Percentiles rank a stretch among this genome's conserved stretches.
These are phyloP conservation scores for Saccharomycopsis hybrid DNA, from an alignment of 1,139 yeast genomes.

Conservation along the genomic window DNA sequence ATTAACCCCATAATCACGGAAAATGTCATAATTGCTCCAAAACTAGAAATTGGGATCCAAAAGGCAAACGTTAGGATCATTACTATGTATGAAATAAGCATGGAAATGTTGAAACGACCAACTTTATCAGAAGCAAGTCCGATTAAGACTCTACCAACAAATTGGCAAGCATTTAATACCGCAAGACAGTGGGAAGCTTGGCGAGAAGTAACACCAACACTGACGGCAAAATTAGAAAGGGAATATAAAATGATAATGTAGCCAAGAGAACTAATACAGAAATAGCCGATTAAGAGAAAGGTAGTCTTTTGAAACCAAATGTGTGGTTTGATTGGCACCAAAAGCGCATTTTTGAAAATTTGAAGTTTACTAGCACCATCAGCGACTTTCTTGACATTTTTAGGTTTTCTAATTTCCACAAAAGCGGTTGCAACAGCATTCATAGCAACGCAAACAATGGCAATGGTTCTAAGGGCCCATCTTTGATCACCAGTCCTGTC, in stretches of 20 bases:
- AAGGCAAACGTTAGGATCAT: no score
- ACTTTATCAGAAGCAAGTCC: constrained; percentile 42
- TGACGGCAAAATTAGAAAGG: constrained; percentile 43
- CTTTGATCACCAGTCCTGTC: constrained; percentile 41
- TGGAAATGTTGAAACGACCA: constrained; percentile 43
- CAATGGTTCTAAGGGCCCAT: constrained; percentile 55
- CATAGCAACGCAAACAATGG: constrained; percentile 40
- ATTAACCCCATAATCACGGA: constrained; percentile 45
- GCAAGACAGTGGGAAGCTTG: constrained; percentile 49
- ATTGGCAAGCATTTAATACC: constrained; percentile 45
- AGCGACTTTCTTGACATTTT: constrained; percentile 1
- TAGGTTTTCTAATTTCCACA: constrained; percentile 24
- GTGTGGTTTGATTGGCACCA: constrained; percentile 9
- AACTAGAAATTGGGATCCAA: constrained; percentile 53
- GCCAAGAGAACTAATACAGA: constrained; percentile 30
- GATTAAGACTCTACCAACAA: constrained; percentile 46
- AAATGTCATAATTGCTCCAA: constrained; percentile 45
- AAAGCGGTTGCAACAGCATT: constrained; percentile 31
- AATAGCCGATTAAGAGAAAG: constrained; percentile 5
- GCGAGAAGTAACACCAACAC: constrained; percentile 40
- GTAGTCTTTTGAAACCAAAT: constrained; percentile 12
- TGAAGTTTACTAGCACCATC: constrained; percentile 28
- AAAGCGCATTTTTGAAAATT: constrained; percentile 4
- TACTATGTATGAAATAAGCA: constrained; percentile 30
- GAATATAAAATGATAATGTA: constrained; percentile 46